A percentile compares a stretch with the other conserved stretches of the same genome.
Evolutionary conservation across 2,329 filamentous ascomycete genomes (phyloP).

Genomic region (Trichocomaceae sp.): DNA sequence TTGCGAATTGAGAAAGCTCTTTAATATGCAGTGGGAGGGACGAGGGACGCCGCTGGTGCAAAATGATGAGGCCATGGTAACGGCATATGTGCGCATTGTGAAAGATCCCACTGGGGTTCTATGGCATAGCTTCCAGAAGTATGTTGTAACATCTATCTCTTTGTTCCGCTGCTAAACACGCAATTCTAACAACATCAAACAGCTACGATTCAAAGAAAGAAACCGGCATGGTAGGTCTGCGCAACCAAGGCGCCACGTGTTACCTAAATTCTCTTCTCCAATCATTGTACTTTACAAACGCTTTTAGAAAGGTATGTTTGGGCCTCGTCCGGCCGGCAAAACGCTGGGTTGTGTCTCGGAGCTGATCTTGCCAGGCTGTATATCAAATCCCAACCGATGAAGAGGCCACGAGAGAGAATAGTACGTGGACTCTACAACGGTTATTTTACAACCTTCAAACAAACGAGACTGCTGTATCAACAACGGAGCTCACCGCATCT

Average conservation of each 20-base stretch:
- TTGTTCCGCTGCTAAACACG: neutral
- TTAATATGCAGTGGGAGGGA: constrained; percentile 69
- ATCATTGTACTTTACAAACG: constrained; percentile 80
- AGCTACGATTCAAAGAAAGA: constrained; percentile 98
- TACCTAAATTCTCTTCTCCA: constrained; percentile 81
- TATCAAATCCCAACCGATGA: constrained; percentile 93
- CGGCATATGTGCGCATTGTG: constrained; percentile 44
- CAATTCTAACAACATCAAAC: neutral
- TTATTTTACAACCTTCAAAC: constrained; percentile 95
- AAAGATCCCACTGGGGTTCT: constrained; percentile 45
- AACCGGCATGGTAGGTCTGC: constrained; percentile 91
- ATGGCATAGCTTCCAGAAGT: constrained; percentile 44
- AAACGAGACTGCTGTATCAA: constrained; percentile 73
- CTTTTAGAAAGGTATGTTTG: constrained; percentile 72
- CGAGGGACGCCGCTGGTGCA: constrained; percentile 50
- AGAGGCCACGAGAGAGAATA: constrained; percentile 74
- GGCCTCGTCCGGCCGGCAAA: neutral
- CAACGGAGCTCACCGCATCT: constrained; percentile 87
- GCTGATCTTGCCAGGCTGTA: constrained; percentile 59
- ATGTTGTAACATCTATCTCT: constrained; percentile 13
- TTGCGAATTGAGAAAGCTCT: constrained; percentile 78
- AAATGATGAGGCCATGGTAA: constrained; percentile 42
- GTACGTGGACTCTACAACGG: constrained; percentile 86
- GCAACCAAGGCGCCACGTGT: constrained; percentile 92
- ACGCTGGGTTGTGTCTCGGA: neutral